Evolutionary conservation across 305 asterid genomes (phyloP), one percentile per base, ranked within the genome.

Genomic region (Petunia hybrid): DNA sequence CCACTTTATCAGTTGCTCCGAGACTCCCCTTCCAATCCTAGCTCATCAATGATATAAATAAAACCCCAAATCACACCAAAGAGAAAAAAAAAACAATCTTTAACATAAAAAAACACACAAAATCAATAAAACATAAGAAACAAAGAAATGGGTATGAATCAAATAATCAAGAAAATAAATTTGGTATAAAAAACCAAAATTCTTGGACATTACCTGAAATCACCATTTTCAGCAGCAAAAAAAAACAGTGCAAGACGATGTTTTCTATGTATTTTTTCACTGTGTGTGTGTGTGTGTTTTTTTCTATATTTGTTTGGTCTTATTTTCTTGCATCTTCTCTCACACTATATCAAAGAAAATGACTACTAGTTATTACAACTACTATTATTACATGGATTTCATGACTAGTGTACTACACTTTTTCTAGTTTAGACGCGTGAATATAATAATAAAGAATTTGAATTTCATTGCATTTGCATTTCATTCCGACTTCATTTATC

Each of bases 401-500:
- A 85, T 79, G 92, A 88, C 89, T 36, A 67, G 80, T n/a, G 3
- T 85, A 64, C 89, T 75, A 83, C 85, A 63, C 86, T 82, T 70
- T 84, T 84, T 80, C 84, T 82, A 69, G 83, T 74, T 13, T 45
- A 85, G 85, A 90, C 96, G 94, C 93, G 96, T 90, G 93, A 90
- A 94, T 90, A 89, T 90, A 85, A 83, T 83, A 71, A 22, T 22
- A 22, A 22, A 79, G 88, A 87, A 87, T 90, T 87, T 91, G 85
- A 85, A 5, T 53, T 51, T 13, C 78, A 74, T 53, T 51, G 81
- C 60, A 90, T 90, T 90, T 90, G 86, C 71, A 90, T 89, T 91
- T 88, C 92, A 91, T 91, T 91, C 92, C 95, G 95, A 85, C 91
- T 84, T 39, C 83, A 89, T 91, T 87, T 90, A 77, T 51, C 74